Evolutionary conservation across 345 rosid genomes (phyloP).

Genomic region (Hypericum androsaemum): DNA sequence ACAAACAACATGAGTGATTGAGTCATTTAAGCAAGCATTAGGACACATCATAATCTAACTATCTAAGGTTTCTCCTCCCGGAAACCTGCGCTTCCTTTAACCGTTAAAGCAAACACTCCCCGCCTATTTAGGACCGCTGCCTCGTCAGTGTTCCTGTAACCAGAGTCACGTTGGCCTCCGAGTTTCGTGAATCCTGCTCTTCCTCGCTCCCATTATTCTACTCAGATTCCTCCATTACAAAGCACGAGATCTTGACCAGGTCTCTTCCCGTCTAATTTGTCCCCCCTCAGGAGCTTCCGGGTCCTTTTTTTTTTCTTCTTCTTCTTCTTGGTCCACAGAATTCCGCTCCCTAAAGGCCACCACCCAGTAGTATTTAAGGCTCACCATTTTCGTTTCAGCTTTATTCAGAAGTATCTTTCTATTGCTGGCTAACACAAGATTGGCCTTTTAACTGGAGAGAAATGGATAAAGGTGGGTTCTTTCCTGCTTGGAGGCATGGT

Average conservation of each 20-base stretch:
- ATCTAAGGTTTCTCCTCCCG: slow-evolving; percentile 9
- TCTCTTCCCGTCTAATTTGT: slow-evolving; percentile 21
- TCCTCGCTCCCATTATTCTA: slow-evolving; percentile 1
- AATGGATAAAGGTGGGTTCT: slow-evolving; percentile 46
- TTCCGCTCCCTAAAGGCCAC: not conserved
- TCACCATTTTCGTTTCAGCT: slow-evolving; percentile 1
- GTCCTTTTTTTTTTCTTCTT: too few species aligned
- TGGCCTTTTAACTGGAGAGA: not conserved
- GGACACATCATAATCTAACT: slow-evolving; percentile 5
- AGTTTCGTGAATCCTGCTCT: slow-evolving; percentile 26
- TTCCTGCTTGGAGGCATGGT: slow-evolving; percentile 33
- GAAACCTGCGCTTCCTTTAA: slow-evolving; percentile 20
- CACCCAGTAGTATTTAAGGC: too few species aligned
- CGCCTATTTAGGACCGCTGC: slow-evolving; percentile 26
- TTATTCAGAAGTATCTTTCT: not conserved
- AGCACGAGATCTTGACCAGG: slow-evolving; percentile 32
- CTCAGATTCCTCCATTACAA: slow-evolving; percentile 2
- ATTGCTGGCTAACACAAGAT: too few species aligned
- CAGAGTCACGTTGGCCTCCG: slow-evolving; percentile 7
- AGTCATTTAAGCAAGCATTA: not conserved
- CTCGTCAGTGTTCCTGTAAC: slow-evolving; percentile 17
- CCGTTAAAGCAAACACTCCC: slow-evolving; percentile 25
- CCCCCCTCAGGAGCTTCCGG: not conserved
- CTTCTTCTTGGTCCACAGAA: slow-evolving; percentile 6
- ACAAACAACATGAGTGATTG: too few species aligned